phyloP scores from a whole-genome alignment of 768 basidiomycete species.

The Plicaturopsis crispa region DNA sequence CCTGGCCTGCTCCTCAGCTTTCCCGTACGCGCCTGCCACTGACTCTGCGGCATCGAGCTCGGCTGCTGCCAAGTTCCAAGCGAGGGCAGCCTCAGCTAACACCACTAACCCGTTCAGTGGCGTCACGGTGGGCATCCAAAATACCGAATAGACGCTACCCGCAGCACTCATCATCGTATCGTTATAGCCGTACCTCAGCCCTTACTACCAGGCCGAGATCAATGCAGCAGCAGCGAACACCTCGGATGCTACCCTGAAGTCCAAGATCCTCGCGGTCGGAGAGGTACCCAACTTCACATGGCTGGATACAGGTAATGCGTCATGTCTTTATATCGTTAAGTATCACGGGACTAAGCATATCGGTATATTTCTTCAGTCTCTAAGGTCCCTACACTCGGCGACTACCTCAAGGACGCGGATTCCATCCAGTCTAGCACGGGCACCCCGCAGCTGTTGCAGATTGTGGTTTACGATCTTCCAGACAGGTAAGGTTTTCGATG shows the following conservation, averaged over 20 bases:
- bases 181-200: constrained; percentile 39
- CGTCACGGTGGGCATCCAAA: constrained; percentile 25
- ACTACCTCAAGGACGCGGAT: constrained; percentile 47
- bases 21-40: background rate
- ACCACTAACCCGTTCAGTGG: constrained; percentile 42
- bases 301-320: constrained; percentile 51
- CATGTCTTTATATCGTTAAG: no score
- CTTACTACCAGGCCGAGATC: constrained; percentile 51
- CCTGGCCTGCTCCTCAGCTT: constrained; percentile 28
- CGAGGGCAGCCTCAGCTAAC: constrained; percentile 7
- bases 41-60: background rate
- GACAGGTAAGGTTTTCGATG: no score
- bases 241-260: constrained; percentile 36
- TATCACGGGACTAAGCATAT: no score
- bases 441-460: no score
- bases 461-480: no score
- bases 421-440: no score
- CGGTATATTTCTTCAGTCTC: no score
- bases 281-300: constrained; percentile 57
- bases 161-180: constrained; percentile 1
- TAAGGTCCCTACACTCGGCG: constrained; percentile 47
- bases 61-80: constrained; percentile 5
- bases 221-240: constrained; percentile 39
- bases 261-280: constrained; percentile 47
- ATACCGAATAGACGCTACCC: background rate